These are phyloP conservation scores for Lactarius sp. DNA, from an alignment of 768 basidiomycete genomes.

Conservation along the genomic window DNA sequence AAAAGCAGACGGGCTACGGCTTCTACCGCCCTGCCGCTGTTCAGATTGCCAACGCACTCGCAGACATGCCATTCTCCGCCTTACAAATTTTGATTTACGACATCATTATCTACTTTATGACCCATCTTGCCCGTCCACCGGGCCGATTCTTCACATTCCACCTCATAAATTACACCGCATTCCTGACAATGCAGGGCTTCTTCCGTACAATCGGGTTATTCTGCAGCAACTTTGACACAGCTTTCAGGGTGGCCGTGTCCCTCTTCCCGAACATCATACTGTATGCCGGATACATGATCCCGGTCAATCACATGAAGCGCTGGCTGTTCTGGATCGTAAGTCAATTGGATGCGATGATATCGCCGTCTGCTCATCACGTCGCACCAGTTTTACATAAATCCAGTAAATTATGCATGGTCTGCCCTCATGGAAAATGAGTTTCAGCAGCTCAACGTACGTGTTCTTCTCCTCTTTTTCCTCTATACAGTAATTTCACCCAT, in stretches of 20 bases:
- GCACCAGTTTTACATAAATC: slow-evolving; percentile 77
- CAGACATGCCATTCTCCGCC: slow-evolving; percentile 70
- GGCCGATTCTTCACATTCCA: slow-evolving; percentile 58
- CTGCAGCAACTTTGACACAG: slow-evolving; percentile 50
- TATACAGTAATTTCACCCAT: slow-evolving; percentile 26
- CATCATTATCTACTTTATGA: slow-evolving; percentile 67
- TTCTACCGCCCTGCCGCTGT: slow-evolving; percentile 65
- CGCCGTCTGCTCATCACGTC: slow-evolving; percentile 25
- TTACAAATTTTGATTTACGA: slow-evolving; percentile 55
- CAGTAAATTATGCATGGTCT: slow-evolving; percentile 52
- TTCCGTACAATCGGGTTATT: slow-evolving; percentile 70
- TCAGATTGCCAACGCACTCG: slow-evolving; percentile 59
- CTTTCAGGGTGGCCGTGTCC: slow-evolving; percentile 39
- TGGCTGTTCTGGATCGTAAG: slow-evolving; percentile 86
- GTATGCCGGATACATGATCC: slow-evolving; percentile 70
- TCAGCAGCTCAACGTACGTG: slow-evolving; percentile 42
- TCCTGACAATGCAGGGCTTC: slow-evolving; percentile 76
- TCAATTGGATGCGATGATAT: slow-evolving; percentile 13
- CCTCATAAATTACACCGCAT: slow-evolving; percentile 59
- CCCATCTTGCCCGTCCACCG: slow-evolving; percentile 41
- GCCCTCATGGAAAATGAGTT: slow-evolving; percentile 87
- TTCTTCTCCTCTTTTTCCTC: slow-evolving; percentile 35
- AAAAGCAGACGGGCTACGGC: slow-evolving; percentile 61
- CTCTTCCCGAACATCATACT: slow-evolving; percentile 69
- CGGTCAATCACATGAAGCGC: slow-evolving; percentile 64